These are phyloP conservation scores for Fusarium oligoseptatum DNA, from an alignment of 2,329 filamentous ascomycete genomes.

Conservation along the genomic window DNA sequence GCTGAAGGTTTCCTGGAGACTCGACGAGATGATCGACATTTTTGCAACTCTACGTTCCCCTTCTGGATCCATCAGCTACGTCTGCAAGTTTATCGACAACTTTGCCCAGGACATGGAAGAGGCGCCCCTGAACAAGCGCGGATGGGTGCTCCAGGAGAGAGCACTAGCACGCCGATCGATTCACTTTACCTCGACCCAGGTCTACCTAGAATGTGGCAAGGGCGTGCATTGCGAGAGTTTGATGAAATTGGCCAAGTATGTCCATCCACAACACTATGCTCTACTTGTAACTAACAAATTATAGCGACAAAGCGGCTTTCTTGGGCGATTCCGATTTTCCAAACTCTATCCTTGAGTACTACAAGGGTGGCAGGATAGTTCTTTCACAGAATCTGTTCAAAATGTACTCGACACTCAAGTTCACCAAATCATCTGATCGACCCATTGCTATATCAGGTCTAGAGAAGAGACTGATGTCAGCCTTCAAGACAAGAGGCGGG, in stretches of 20 bases:
- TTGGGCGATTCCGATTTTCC: constrained; percentile 1
- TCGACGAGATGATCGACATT: background rate
- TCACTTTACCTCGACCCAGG: constrained; percentile 9
- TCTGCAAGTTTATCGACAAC: constrained; percentile 51
- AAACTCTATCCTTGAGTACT: background rate
- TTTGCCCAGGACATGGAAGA: constrained; percentile 51
- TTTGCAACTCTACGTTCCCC: background rate
- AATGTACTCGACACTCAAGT: constrained; percentile 1
- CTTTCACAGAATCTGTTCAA: background rate
- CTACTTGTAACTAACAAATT: no score
- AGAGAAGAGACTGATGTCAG: constrained; percentile 44
- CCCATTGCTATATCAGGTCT: constrained; percentile 40
- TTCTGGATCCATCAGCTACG: constrained; percentile 22
- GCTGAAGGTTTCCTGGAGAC: constrained; percentile 1
- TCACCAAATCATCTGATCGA: background rate
- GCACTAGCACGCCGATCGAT: constrained; percentile 3
- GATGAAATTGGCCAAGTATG: background rate
- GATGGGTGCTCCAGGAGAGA: constrained; percentile 18
- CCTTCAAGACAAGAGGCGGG: constrained; percentile 41
- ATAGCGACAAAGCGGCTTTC: background rate
- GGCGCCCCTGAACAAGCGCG: constrained; percentile 45
- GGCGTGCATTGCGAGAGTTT: constrained; percentile 4
- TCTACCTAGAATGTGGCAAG: constrained; percentile 8
- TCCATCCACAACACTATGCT: rapidly evolving
- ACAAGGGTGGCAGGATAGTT: background rate